Evolutionary conservation across 306 rosid genomes (phyloP).

Genomic region (Vigna nakashimae): DNA sequence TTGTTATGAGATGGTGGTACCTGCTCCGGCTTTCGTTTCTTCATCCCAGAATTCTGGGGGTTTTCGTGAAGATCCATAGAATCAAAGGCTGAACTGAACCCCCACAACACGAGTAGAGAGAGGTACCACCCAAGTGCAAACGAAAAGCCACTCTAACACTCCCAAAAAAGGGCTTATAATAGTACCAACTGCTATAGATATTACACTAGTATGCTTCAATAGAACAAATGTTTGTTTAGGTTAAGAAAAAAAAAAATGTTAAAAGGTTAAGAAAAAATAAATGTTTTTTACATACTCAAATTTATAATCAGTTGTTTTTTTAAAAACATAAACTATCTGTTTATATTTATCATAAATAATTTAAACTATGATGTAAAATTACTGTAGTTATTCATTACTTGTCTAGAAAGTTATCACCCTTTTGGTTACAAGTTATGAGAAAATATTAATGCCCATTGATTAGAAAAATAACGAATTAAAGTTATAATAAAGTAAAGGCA

Average conservation of each 20-base stretch:
- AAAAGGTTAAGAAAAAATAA: not conserved
- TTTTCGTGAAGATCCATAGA: slow-evolving; percentile 56
- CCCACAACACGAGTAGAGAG: slow-evolving; percentile 1
- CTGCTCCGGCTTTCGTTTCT: slow-evolving; percentile 59
- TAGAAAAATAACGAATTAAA: too few relatives aligned
- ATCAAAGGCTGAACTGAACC: slow-evolving; percentile 6
- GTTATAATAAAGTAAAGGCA: too few relatives aligned
- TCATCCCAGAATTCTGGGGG: slow-evolving; percentile 37
- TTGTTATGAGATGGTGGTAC: slow-evolving; percentile 40
- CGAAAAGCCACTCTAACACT: slow-evolving; percentile 22
- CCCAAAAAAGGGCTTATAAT: not conserved
- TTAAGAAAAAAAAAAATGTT: too few relatives aligned
- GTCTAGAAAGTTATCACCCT: too few relatives aligned
- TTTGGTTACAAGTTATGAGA: too few relatives aligned
- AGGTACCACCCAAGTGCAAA: slow-evolving; percentile 3
- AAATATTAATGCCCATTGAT: too few relatives aligned
- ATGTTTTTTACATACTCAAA: too few relatives aligned
- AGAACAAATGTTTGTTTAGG: not conserved
- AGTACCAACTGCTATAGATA: not conserved
- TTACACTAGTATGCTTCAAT: not conserved
- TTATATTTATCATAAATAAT: too few relatives aligned
- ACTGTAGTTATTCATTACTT: too few relatives aligned
- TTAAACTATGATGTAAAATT: too few relatives aligned
- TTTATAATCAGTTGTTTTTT: too few relatives aligned
- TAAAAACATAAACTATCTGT: too few relatives aligned